phyloP scores from a whole-genome alignment of 306 rosid genomes.

The Fragaria nilgerrensis region DNA sequence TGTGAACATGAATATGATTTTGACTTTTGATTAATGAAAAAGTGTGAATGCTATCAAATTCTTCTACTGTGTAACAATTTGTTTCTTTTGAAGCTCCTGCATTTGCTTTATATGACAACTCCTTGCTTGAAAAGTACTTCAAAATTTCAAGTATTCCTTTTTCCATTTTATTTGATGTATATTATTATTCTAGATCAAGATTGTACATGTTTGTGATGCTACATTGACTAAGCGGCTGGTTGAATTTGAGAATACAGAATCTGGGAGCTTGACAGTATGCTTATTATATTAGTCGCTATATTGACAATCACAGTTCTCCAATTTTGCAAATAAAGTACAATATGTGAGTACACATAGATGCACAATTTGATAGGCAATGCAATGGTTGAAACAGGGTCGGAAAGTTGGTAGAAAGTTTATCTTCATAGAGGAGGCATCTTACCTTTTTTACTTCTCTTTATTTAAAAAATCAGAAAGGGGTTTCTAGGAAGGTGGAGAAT shows the following conservation, averaged over 20 bases:
- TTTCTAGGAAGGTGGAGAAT: neutral
- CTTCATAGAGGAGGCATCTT: neutral
- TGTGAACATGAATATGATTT: neutral
- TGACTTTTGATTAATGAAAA: neutral
- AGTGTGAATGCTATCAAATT: neutral
- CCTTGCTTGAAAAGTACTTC: neutral
- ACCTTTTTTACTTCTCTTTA: neutral
- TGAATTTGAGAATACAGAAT: slow-evolving; percentile 88
- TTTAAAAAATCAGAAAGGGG: neutral
- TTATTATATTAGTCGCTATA: neutral
- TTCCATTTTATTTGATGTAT: neutral
- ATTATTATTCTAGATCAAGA: slow-evolving; percentile 50
- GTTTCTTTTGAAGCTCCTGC: neutral
- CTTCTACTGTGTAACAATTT: neutral
- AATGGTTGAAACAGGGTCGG: neutral
- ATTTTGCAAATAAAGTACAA: neutral
- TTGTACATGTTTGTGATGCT: slow-evolving; percentile 88
- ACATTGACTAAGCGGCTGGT: slow-evolving; percentile 81
- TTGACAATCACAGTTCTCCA: neutral
- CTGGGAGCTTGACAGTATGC: slow-evolving; percentile 82
- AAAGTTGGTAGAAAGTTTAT: neutral
- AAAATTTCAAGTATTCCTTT: neutral
- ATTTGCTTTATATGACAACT: neutral
- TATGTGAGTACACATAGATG: slow-evolving; percentile 36
- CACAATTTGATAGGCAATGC: neutral